These are phyloP conservation scores for Saururus chinensis DNA, from an alignment of 164 flowering plant species.

Conservation along the genomic window DNA sequence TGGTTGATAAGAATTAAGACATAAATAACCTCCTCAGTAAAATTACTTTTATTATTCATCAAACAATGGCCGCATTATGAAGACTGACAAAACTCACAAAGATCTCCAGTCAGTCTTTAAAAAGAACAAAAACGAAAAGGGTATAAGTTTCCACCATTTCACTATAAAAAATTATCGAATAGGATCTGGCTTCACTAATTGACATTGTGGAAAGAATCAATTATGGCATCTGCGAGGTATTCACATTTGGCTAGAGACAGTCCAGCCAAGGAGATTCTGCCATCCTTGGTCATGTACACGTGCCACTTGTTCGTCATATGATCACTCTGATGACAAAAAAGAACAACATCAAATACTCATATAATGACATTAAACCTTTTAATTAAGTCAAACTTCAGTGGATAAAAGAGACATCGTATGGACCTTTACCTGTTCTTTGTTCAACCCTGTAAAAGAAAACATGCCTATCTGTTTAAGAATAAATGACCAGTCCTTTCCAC, in stretches of 20 bases:
- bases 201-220: constrained; percentile 82
- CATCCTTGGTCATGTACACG: constrained; percentile 97
- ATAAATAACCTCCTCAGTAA: too few relatives aligned
- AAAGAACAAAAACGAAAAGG: background rate
- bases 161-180: too few relatives aligned
- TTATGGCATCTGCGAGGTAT: constrained; percentile 88
- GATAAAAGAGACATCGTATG: too few relatives aligned
- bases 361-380: too few relatives aligned
- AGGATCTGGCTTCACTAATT: constrained; percentile 12
- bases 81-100: too few relatives aligned
- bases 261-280: constrained; percentile 93
- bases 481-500: constrained; percentile 95
- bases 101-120: background rate
- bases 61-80: too few relatives aligned
- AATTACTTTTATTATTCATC: too few relatives aligned
- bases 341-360: background rate
- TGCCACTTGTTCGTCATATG: constrained; percentile 98
- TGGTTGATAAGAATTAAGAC: too few relatives aligned
- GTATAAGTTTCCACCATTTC: background rate
- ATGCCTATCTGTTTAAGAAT: constrained; percentile 93
- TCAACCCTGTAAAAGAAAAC: constrained; percentile 97
- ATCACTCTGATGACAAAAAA: constrained; percentile 51
- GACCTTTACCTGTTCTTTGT: constrained; percentile 68
- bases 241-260: constrained; percentile 85
- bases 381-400: too few relatives aligned